Base-by-base conservation (phyloP, 768 basidiomycete genomes). In the Trametes elegans region DNA sequence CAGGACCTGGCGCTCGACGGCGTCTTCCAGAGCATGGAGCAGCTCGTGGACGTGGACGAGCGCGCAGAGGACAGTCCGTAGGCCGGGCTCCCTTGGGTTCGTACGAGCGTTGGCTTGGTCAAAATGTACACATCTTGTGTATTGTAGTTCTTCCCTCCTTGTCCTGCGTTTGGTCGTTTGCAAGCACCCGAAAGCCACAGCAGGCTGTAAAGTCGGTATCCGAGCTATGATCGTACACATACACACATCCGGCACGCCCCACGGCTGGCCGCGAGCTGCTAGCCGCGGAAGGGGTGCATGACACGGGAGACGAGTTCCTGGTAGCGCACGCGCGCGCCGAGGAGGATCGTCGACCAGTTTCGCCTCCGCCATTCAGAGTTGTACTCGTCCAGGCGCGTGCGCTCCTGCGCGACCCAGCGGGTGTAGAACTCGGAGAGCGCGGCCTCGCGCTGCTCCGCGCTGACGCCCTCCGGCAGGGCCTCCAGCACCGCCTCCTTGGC, bases 381-480 rank as follows among this genome's bases (percentile, higher is more conserved):
- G 68, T 91, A 93, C 32, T 69, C 74, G 47, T 76, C 77, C 48
- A 83, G 81, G 27, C 79, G 76, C 3, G 65, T 60, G 28, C 73
- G 74, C 70, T 93, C 90, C 65, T 88, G 87, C 64, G 78, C 73
- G 39, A 88, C 74, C 91, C 91, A 93, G 59, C 79, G 77, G 43
- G 71, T 74, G 72, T 88, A 89, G 70, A 93, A 91, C 36, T 79
- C 78, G 16, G 88, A 85, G 23, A 92, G 74, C 0, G 85, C 84
- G n/a, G 72, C 70, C 67, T 93, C 89, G 62, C 78, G 84, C 64
- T 81, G 80, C 38, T 81, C 73, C 0, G 75, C 44, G 0, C 81
- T 73, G 7, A 80, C 72, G 2, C 74, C 69, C 8, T 74, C 65
- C 0, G 85, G 84, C 24, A 89, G 75, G 49, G 81, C 76, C 8